These are phyloP conservation scores for Trichosporon sp. DNA, from an alignment of 1,284 basidiomycete genomes.

Conservation along the genomic window DNA sequence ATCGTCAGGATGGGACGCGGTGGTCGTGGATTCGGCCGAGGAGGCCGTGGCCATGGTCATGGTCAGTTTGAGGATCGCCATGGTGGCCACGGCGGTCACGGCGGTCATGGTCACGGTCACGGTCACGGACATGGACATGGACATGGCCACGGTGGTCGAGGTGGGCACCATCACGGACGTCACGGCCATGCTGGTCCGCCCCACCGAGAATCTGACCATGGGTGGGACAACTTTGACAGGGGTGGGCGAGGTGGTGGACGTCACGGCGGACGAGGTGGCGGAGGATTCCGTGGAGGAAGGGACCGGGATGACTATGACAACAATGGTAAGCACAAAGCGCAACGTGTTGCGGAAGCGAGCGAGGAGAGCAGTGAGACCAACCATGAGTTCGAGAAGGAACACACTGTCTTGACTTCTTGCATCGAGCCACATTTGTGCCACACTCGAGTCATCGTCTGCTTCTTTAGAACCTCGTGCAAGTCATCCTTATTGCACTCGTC, in stretches of 20 bases:
- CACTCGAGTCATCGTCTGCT: background rate
- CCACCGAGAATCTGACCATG: background rate
- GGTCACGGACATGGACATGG: background rate
- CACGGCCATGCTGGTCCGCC: conserved; percentile 4
- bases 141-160: conserved; percentile 16
- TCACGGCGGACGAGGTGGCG: background rate
- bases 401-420: background rate
- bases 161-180: background rate
- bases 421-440: conserved; percentile 7
- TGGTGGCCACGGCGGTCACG: conserved; percentile 3
- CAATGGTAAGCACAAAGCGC: conserved; percentile 10
- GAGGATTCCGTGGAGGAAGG: conserved; percentile 13
- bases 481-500: background rate
- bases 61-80: conserved; percentile 5
- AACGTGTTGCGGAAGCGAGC: background rate
- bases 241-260: background rate
- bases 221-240: conserved; percentile 18
- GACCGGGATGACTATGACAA: conserved; percentile 14
- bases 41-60: background rate
- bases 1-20: conserved; percentile 19
- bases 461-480: background rate
- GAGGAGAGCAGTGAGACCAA: background rate
- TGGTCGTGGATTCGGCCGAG: conserved; percentile 11
- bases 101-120: conserved; percentile 16
- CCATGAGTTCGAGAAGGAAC: conserved; percentile 6